Evolutionary conservation across 768 basidiomycete genomes (phyloP), one percentile per base, ranked within the genome.

Genomic region (Cubamyces sp.): DNA sequence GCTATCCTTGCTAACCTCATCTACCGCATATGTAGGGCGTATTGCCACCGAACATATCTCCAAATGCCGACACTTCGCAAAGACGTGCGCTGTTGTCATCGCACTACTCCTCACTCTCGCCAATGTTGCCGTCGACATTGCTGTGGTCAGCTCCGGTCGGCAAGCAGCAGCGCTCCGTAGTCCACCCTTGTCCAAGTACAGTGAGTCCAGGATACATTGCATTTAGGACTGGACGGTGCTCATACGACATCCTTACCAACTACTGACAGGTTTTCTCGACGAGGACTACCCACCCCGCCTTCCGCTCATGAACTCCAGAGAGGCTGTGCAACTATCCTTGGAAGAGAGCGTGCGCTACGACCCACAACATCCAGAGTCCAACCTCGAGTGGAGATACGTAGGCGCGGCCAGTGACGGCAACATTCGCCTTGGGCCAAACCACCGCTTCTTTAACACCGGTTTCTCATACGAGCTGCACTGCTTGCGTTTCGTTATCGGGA

Each of bases 341-440:
- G 75, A 78, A 62, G 74, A 77, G 60, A 72, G 64, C 55, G 63
- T 62, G 3, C 76, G 70, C 50, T 77, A 74, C 61, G 53, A 63
- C 3, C 55, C 74, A n/a, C 19, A 58, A 6, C 64, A 66, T 1
- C 50, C 59, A 28, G 66, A 69, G 21, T 67, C 73, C 1, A 68
- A 68, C 47, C 58, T 60, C 3, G 72, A 75, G 48, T 78, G 75
- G 75, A 63, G 57, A 28, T 69, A 70, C n/a, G 60, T 70, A 9
- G 62, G 67, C 18, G 66, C 72, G 1, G 51, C 62, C 30, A 62
- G 61, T 21, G 59, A 61, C 42, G 69, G 68, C 34, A 69, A 70
- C 66, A 57, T 71, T 25, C 70, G 68, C 47, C 66, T 71, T 40
- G 73, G 73, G 14, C 70, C 69, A 9, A 42, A 66, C 30, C 63